Evolutionary conservation across 768 basidiomycete genomes (phyloP), one percentile per base, ranked within the genome.

Genomic region (Infundibulicybe gibba): DNA sequence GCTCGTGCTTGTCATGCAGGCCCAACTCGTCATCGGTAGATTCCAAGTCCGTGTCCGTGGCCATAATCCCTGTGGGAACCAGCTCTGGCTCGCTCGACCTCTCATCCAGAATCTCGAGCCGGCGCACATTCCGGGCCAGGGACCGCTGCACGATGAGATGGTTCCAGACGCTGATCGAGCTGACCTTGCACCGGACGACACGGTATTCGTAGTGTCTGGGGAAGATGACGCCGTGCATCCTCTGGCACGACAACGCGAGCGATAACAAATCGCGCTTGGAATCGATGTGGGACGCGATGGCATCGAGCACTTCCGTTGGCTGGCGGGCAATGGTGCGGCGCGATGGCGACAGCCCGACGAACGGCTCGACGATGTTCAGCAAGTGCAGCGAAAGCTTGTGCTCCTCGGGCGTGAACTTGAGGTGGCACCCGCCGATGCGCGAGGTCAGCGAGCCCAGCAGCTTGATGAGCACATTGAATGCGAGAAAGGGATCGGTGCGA

Each of bases 181-280:
- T 82, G 16, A 78, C 70, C 57, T 81, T 83, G 55, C 76, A 78
- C 38, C 74, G 65, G 15, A 87, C 61, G 44, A 77, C 64, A 38
- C 83, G 80, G 57, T 85, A 87, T 4, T 82, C 70, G 50, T 68
- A 77, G 56, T 87, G 83, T 16, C 83, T 64, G 1, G 83, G 83
- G 48, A 80, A 76, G 6, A 85, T 71, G 38, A 85, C 63, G 47
- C 66, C 68, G 51, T 74, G 65, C 62, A 85, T 63, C 39, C 82
- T 69, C 45, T 66, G 75, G 54, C 81, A 85, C 1, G 77, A 71
- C 32, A 81, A 61, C 1, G 76, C 81, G n/a, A 85, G 66, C 19
- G 72, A 66, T 6, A 83, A 64, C 20, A 85, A 58, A 60, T 85
- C 83, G 31, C 65, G 66, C 50, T 71, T 72, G 9, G 69, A 63